Evolutionary conservation across 306 rosid genomes (phyloP).

Genomic region (Arachis hypogaea): DNA sequence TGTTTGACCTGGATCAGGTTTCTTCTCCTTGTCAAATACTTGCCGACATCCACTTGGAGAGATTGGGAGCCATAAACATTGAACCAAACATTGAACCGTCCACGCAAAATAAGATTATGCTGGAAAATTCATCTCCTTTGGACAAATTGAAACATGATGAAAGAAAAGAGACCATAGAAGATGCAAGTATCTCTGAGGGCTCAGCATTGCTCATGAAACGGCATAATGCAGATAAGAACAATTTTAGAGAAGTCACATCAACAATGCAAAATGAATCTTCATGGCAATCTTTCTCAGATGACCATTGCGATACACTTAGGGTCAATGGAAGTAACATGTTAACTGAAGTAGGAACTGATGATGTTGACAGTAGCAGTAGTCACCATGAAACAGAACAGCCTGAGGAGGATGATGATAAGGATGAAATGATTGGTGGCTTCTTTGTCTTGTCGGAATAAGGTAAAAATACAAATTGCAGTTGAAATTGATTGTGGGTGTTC

Average conservation of each 20-base stretch:
- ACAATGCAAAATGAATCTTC: slow-evolving; percentile 44
- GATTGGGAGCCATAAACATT: slow-evolving; percentile 41
- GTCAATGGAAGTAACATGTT: slow-evolving; percentile 46
- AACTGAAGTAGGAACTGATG: slow-evolving; percentile 57
- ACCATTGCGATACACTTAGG: slow-evolving; percentile 49
- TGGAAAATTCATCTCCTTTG: slow-evolving; percentile 46
- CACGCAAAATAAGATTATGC: slow-evolving; percentile 39
- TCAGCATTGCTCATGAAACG: slow-evolving; percentile 37
- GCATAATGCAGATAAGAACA: slow-evolving; percentile 33
- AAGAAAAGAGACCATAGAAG: slow-evolving; percentile 36
- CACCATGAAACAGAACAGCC: slow-evolving; percentile 50
- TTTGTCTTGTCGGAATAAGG: slow-evolving; percentile 72
- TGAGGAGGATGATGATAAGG: slow-evolving; percentile 52
- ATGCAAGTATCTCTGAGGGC: slow-evolving; percentile 35
- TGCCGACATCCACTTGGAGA: slow-evolving; percentile 59
- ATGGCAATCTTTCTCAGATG: slow-evolving; percentile 51
- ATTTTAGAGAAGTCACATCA: slow-evolving; percentile 41
- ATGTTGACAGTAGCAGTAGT: slow-evolving; percentile 57
- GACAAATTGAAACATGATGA: slow-evolving; percentile 43
- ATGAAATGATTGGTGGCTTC: slow-evolving; percentile 65
- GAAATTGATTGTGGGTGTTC: slow-evolving; percentile 26
- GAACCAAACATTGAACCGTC: slow-evolving; percentile 49
- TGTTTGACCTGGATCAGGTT: slow-evolving; percentile 74
- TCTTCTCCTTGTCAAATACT: slow-evolving; percentile 52
- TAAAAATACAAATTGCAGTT: slow-evolving; percentile 34